Evolutionary conservation across 192 early-diverging fungal genomes (phyloP), one percentile per base, ranked within the genome.

Genomic region (Phlyctochytrium bullatum): DNA sequence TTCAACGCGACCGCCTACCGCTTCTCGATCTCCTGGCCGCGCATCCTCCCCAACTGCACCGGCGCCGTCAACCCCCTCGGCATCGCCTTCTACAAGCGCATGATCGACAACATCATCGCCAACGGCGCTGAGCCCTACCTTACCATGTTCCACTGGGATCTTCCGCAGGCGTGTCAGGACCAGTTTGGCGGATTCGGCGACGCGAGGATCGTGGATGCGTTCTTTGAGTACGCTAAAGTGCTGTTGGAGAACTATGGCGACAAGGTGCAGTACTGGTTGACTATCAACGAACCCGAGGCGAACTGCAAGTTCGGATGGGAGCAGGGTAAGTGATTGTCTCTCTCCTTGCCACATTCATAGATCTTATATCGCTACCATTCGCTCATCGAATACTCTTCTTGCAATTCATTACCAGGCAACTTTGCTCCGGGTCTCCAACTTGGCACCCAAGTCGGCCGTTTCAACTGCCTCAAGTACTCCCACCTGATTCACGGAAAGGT

Each of bases 91-190:
- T 76, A 76, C 47, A 35, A 23, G 25, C 31, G 64, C 14, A 65
- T 69, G 66, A 73, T 76, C 6, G 71, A 76, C 33, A 25, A 62
- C 12, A 47, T 76, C 47, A 34, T 33, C 28, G 28, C 6, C 6
- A 53, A 76, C 35, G 71, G 71, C 17, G 61, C 67, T 2, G 67
- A 64, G 3, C 76, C 75, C 1, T 62, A 71, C 47, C 62, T 69
- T 1, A 76, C 75, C 12, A 35, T 76, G 54, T 76, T 34, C 30
- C 75, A 76, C 40, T 75, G 69, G 69, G 73, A 75, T 57, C 50
- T 59, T 23, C 73, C 73, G 10, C 67, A 74, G 52, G 52, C 73
- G 6, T 75, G 73, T 35, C 68, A 72, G 23, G 73, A 65, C 52
- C 34, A 66, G 36, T 75, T 65, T 52, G 23, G 20, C 23, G 58